Evolutionary conservation across 768 basidiomycete species (phyloP).

Genomic region (Kwoniella sp.): DNA sequence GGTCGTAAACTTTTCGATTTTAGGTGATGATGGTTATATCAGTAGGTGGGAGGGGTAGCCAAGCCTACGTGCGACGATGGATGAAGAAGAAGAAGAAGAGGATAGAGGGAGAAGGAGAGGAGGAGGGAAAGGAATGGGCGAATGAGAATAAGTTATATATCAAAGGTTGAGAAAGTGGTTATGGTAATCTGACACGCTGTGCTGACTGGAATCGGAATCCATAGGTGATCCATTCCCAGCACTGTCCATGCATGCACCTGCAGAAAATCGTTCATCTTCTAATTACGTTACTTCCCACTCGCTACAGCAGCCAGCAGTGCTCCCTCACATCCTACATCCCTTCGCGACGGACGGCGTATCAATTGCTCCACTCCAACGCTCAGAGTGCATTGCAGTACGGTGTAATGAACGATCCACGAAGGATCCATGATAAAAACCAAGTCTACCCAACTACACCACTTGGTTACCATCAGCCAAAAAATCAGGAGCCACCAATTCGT

Average conservation of each 20-base stretch:
- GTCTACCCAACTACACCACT: too few relatives aligned
- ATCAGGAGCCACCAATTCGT: conserved; percentile 8
- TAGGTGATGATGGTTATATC: not conserved
- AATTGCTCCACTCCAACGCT: too few relatives aligned
- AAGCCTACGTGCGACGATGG: not conserved
- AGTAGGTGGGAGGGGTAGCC: not conserved
- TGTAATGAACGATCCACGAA: conserved; percentile 8
- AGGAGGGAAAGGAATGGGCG: conserved; percentile 7
- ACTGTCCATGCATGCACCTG: not conserved
- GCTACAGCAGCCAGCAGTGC: too few relatives aligned
- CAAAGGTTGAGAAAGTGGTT: not conserved
- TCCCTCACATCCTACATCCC: too few relatives aligned
- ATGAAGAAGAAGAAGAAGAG: conserved; percentile 5
- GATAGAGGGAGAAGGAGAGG: not conserved
- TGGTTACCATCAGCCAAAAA: not conserved
- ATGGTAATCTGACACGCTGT: not conserved
- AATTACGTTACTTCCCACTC: not conserved
- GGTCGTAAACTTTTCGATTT: not conserved
- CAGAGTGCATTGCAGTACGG: not conserved
- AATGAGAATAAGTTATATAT: conserved; percentile 11
- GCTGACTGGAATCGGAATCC: too few relatives aligned
- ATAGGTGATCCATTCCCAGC: conserved; percentile 1
- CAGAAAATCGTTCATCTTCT: not conserved
- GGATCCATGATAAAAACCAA: conserved; percentile 14
- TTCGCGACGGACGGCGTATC: too few relatives aligned